Evolutionary conservation across 164 flowering plant genomes (phyloP).

Genomic region (Vitis rupestris): DNA sequence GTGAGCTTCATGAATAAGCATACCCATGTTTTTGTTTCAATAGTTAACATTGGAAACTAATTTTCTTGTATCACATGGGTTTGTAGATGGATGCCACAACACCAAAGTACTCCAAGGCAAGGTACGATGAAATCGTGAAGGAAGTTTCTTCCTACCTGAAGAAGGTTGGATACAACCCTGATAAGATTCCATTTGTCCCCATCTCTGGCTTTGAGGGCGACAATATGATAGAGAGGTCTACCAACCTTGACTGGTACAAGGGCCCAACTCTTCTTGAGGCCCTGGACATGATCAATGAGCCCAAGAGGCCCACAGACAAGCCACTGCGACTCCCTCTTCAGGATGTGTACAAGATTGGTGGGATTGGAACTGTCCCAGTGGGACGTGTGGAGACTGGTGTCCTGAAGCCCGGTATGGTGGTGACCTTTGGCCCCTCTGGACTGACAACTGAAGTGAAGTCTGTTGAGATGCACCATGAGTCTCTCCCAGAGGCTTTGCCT

Average conservation of each 20-base stretch:
- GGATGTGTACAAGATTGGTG: conserved; percentile 76
- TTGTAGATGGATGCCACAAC: conserved; percentile 71
- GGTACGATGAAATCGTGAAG: conserved; percentile 62
- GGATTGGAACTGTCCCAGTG: conserved; percentile 71
- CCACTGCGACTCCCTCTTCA: conserved; percentile 78
- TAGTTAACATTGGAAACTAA: background rate
- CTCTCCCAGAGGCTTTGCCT: conserved; percentile 61
- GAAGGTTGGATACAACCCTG: conserved; percentile 51
- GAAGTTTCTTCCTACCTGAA: conserved; percentile 46
- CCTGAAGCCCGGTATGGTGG: conserved; percentile 69
- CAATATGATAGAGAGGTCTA: conserved; percentile 47
- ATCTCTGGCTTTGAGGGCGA: conserved; percentile 52
- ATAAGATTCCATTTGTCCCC: conserved; percentile 39
- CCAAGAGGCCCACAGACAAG: conserved; percentile 75
- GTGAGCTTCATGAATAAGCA: conserved; percentile 16
- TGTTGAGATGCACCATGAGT: conserved; percentile 74
- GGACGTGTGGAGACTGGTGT: conserved; percentile 71
- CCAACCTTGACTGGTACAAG: conserved; percentile 81
- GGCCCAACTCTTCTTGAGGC: conserved; percentile 76
- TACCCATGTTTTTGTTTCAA: background rate
- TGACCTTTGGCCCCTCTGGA: conserved; percentile 68
- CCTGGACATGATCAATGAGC: conserved; percentile 53
- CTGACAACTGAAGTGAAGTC: conserved; percentile 73
- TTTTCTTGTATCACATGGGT: background rate
- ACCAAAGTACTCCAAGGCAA: conserved; percentile 69